These are phyloP conservation scores for Elasticomyces elasticus DNA, from an alignment of 495 filamentous ascomycete genomes.

Conservation along the genomic window DNA sequence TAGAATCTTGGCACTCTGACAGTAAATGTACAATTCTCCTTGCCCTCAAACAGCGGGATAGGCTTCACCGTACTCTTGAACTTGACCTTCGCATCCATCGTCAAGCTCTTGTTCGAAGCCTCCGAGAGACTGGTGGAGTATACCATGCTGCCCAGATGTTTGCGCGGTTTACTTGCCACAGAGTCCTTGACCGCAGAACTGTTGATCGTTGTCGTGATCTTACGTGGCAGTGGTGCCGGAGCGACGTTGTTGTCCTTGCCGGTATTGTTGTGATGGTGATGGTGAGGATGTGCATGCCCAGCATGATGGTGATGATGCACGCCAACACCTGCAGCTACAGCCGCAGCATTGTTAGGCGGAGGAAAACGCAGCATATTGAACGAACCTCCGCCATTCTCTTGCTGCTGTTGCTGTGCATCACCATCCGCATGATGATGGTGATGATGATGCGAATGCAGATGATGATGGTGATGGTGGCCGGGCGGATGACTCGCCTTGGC, in stretches of 20 bases:
- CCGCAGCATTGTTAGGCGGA: neutral
- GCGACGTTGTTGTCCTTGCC: too few relatives aligned
- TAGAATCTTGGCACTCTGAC: conserved; percentile 75
- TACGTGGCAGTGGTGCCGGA: conserved; percentile 36
- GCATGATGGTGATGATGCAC: conserved; percentile 24
- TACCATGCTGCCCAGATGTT: conserved; percentile 68
- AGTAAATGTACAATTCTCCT: conserved; percentile 84
- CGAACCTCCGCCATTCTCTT: too few relatives aligned
- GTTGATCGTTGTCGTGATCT: conserved; percentile 34
- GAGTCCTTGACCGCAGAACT: conserved; percentile 59
- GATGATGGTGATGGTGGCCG: conserved; percentile 40
- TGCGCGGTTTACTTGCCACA: conserved; percentile 57
- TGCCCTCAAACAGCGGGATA: conserved; percentile 66
- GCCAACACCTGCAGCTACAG: too few relatives aligned
- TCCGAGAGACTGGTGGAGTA: conserved; percentile 44
- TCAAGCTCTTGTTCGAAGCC: conserved; percentile 34
- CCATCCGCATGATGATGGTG: conserved; percentile 66
- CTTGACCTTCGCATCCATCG: conserved; percentile 45
- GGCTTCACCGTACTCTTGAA: conserved; percentile 64
- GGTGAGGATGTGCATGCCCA: conserved; percentile 16
- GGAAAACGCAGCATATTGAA: conserved; percentile 23
- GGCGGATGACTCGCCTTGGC: conserved; percentile 32
- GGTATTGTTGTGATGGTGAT: conserved; percentile 37
- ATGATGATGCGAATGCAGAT: conserved; percentile 36
- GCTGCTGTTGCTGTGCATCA: conserved; percentile 37